Base-by-base conservation (phyloP, 345 rosid species). In the Eucalyptus pumila region DNA sequence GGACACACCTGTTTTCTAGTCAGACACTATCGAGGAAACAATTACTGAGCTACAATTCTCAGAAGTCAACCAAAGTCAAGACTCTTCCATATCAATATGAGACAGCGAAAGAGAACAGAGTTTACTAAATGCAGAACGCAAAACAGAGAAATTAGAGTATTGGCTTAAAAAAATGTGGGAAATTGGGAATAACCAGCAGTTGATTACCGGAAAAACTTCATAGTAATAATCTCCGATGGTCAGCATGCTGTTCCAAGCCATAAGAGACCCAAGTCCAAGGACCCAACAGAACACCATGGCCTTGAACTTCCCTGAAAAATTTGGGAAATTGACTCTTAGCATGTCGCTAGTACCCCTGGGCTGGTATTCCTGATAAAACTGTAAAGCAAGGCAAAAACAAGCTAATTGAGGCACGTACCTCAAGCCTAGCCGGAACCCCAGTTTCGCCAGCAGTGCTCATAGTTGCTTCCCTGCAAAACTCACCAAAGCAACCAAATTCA, bases 161-260 rank as follows among this genome's bases (percentile, higher is more conserved):
- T 12, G 27, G 19, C 86, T 42, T 24, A 83, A 42, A 48, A 21
- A 49, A n/a, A 24, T 4, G 27, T 24, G 34, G 32, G 1, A 83
- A 83, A n/a, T 13, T 47, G 72, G 10, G 60, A 80, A 54, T 19
- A 45, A 67, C 32, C 26, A 3, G 6, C 37, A 76, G 80, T 21
- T 42, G 60, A 89, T n/a, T 85, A 95, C 99, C 83, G 96, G 93
- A 40, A 97, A 97, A 89, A 98, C 87, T 11, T 88, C 44, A 88
- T 92, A 95, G 90, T 96, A 95, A 90, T 97, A 97, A 91, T 96
- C 99, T 91, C 90, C 96, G 8, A 95, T 95, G 3, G 97, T 96
- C 21, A 96, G 91, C 95, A 98, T 93, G 89, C 98, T 96, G 91
- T 94, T 95, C 99, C 99, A 97, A 19, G 99, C 80, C 42, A 94